Percentiles rank a stretch among this genome's conserved stretches.
Evolutionary conservation across 352 stramenopile species (phyloP).

Genomic region (Sclerospora graminicola): DNA sequence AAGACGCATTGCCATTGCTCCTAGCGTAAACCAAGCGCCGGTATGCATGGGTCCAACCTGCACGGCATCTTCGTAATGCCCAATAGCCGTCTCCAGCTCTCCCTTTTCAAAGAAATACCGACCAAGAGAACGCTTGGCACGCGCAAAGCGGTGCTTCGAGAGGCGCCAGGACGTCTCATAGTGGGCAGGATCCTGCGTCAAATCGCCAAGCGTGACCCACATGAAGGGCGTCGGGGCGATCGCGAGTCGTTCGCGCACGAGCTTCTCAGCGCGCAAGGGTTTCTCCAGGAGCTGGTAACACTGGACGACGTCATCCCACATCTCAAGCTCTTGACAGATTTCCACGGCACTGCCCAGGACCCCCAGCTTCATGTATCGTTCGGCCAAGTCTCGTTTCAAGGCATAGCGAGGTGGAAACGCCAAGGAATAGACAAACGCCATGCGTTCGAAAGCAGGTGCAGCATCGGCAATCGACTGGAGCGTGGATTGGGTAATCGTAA

Average conservation of each 20-base stretch:
- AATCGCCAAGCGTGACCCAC: constrained; percentile 89
- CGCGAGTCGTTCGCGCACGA: constrained; percentile 81
- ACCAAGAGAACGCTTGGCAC: constrained; percentile 87
- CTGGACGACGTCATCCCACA: constrained; percentile 95
- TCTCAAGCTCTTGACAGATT: constrained; percentile 91
- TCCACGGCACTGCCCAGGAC: constrained; percentile 84
- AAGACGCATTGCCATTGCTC: constrained; percentile 85
- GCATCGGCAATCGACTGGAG: constrained; percentile 84
- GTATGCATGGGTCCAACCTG: constrained; percentile 86
- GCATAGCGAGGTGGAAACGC: constrained; percentile 91
- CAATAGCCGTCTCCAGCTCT: constrained; percentile 62
- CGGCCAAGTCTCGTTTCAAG: constrained; percentile 88
- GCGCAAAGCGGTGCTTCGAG: constrained; percentile 86
- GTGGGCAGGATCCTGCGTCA: constrained; percentile 83
- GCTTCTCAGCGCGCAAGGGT: constrained; percentile 79
- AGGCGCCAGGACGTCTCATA: constrained; percentile 90
- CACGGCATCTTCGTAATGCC: constrained; percentile 78
- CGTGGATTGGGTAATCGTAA: constrained; percentile 87
- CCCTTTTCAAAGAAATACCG: constrained; percentile 84
- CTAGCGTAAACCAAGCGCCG: constrained; percentile 89
- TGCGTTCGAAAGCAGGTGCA: constrained; percentile 82
- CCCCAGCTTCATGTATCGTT: constrained; percentile 89
- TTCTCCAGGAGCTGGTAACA: constrained; percentile 92
- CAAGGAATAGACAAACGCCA: constrained; percentile 87
- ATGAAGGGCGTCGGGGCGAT: constrained; percentile 87